Percentiles rank a stretch among this genome's conserved stretches.
Evolutionary conservation across 768 basidiomycete genomes (phyloP).

Genomic region (Rhodotorula taiwanensis): DNA sequence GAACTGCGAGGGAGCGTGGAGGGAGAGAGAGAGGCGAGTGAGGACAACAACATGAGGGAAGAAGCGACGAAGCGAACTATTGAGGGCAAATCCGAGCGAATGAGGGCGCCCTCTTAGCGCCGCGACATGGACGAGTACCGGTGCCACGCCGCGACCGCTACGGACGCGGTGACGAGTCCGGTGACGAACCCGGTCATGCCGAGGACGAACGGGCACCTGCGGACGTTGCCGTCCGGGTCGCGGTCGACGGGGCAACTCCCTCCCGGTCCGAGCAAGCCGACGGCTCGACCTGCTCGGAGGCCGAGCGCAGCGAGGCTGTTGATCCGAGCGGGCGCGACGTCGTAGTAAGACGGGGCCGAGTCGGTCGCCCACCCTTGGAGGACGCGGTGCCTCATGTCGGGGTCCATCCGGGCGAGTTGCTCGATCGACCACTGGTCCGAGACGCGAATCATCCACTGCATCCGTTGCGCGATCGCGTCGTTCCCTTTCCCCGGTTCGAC

Average conservation of each 20-base stretch:
- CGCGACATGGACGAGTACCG: not conserved
- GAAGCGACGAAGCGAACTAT: not conserved
- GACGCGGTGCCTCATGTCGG: slow-evolving; percentile 57
- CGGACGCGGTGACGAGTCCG: slow-evolving; percentile 1
- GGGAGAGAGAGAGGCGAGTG: not conserved
- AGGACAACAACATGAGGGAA: not conserved
- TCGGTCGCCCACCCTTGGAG: slow-evolving; percentile 80
- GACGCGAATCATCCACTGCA: slow-evolving; percentile 84
- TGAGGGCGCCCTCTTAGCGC: not conserved
- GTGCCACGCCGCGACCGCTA: not conserved
- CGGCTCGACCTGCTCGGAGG: not conserved
- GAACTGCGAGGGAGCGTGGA: not conserved
- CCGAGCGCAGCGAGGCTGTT: slow-evolving; percentile 6
- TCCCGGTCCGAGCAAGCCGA: not conserved
- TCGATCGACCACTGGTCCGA: slow-evolving; percentile 82
- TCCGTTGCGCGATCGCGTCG: slow-evolving; percentile 64
- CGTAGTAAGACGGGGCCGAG: slow-evolving; percentile 40
- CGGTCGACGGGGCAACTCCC: slow-evolving; percentile 23
- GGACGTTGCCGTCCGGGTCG: slow-evolving; percentile 17
- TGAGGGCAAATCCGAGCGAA: not conserved
- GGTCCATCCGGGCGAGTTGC: slow-evolving; percentile 66
- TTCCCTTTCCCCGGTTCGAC: slow-evolving; percentile 71
- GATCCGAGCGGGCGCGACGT: slow-evolving; percentile 22
- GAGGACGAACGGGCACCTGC: slow-evolving; percentile 28
- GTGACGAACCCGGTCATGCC: slow-evolving; percentile 13